phyloP scores from a whole-genome alignment of 257 asterid species.

The Dorcoceras hygrometricum region DNA sequence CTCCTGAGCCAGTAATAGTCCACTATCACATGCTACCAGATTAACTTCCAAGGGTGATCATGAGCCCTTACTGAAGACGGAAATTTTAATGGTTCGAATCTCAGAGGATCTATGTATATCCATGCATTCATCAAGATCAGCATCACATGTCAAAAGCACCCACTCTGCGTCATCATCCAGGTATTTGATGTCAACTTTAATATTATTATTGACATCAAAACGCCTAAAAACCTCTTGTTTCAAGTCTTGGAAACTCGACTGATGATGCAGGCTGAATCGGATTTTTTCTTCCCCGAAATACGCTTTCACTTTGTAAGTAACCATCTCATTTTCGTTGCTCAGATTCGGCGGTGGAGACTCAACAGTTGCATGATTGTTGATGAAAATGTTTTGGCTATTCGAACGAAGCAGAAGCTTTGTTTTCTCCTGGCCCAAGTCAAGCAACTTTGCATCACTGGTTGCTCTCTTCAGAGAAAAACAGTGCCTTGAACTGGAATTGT shows the following conservation, averaged over 20 bases:
- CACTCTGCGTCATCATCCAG: slow-evolving; percentile 76
- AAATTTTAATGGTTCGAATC: slow-evolving; percentile 52
- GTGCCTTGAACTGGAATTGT: slow-evolving; percentile 60
- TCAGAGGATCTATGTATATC: slow-evolving; percentile 60
- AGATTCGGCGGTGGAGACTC: slow-evolving; percentile 40
- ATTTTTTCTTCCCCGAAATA: slow-evolving; percentile 63
- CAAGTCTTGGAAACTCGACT: slow-evolving; percentile 52
- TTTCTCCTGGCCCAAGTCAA: slow-evolving; percentile 43
- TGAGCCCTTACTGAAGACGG: slow-evolving; percentile 40
- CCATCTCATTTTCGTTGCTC: slow-evolving; percentile 27
- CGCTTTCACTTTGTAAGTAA: slow-evolving; percentile 56
- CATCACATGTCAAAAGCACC: slow-evolving; percentile 85
- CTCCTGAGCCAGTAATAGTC: background rate
- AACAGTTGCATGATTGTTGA: slow-evolving; percentile 28
- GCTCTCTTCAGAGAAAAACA: slow-evolving; percentile 47
- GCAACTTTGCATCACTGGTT: slow-evolving; percentile 49
- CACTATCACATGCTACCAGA: slow-evolving; percentile 45
- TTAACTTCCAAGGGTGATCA: slow-evolving; percentile 50
- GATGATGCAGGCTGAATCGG: slow-evolving; percentile 61
- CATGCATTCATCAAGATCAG: slow-evolving; percentile 76
- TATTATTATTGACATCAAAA: slow-evolving; percentile 45
- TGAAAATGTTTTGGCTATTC: slow-evolving; percentile 50
- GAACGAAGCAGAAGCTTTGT: slow-evolving; percentile 52
- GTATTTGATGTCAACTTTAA: slow-evolving; percentile 53
- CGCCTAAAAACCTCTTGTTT: slow-evolving; percentile 58